A percentile compares a stretch with the other conserved stretches of the same genome.
Conservation (phyloP, 352 stramenopile genomes). For the Pythium sp. region DNA sequence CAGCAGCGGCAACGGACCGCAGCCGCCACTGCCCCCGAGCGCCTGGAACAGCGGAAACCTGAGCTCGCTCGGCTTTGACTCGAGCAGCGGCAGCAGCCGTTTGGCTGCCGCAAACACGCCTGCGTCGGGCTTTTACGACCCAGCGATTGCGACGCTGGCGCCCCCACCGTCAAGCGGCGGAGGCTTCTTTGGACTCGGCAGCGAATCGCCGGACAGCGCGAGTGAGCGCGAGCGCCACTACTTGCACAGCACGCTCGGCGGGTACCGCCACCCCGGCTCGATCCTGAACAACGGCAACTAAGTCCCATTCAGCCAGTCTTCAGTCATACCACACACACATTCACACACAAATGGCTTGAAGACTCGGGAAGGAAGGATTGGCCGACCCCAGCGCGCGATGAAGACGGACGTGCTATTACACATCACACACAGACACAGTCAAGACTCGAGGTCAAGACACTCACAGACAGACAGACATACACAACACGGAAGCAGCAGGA, state of each 20-base stretch:
- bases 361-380: constrained; percentile 11
- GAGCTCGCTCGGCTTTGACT: constrained; percentile 22
- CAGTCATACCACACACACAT: constrained; percentile 9
- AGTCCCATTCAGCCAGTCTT: constrained; percentile 2
- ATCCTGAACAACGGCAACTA: constrained; percentile 50
- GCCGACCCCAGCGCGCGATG: constrained; percentile 1
- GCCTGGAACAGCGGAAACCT: constrained; percentile 13
- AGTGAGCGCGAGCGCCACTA: constrained; percentile 25
- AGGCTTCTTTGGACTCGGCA: constrained; percentile 27
- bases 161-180: constrained; percentile 7
- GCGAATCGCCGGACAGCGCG: constrained; percentile 27
- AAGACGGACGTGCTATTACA: constrained; percentile 1
- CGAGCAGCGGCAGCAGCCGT: constrained; percentile 3
- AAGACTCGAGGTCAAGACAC: constrained; percentile 9
- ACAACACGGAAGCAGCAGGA: constrained; percentile 5
- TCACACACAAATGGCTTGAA: constrained; percentile 11
- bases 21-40: not conserved
- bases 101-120: constrained; percentile 11
- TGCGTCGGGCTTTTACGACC: constrained; percentile 42
- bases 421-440: not conserved
- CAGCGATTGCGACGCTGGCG: constrained; percentile 40
- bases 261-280: constrained; percentile 40
- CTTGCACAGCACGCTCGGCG: constrained; percentile 33
- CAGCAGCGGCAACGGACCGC: not conserved
- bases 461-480: constrained; percentile 9